Percentiles rank a stretch among this genome's conserved stretches.
Conservation (phyloP, 2,329 filamentous ascomycete species). For the Anisogramma anomala region DNA sequence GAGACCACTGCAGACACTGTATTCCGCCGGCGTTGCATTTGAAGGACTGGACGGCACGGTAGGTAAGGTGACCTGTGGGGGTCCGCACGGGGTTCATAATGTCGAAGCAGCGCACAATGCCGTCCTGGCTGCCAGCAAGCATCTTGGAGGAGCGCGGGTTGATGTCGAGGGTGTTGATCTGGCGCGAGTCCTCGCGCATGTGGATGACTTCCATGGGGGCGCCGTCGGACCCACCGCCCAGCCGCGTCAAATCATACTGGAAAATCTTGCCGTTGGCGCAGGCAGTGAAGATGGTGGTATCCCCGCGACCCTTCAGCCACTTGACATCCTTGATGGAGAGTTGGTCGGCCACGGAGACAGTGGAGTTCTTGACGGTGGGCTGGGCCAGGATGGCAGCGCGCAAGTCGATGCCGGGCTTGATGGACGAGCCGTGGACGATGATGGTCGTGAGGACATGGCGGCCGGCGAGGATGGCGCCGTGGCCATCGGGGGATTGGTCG, state of each 20-base stretch:
- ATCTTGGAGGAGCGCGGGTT: slow-evolving; percentile 47
- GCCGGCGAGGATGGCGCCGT: slow-evolving; percentile 45
- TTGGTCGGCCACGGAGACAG: slow-evolving; percentile 38
- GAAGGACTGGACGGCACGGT: slow-evolving; percentile 35
- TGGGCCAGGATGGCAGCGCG: slow-evolving; percentile 43
- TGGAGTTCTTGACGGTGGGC: slow-evolving; percentile 29
- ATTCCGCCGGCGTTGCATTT: slow-evolving; percentile 45
- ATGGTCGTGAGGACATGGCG: slow-evolving; percentile 51
- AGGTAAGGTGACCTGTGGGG: slow-evolving; percentile 38
- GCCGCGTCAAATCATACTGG: slow-evolving; percentile 46
- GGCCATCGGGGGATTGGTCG: slow-evolving; percentile 46
- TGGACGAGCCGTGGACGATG: slow-evolving; percentile 39
- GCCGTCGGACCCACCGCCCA: slow-evolving; percentile 30
- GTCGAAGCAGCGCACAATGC: slow-evolving; percentile 51
- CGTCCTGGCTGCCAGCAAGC: slow-evolving; percentile 53
- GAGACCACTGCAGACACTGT: slow-evolving; percentile 54
- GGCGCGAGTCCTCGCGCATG: slow-evolving; percentile 48
- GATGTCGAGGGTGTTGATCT: slow-evolving; percentile 52
- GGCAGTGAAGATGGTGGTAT: slow-evolving; percentile 48
- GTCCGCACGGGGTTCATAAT: slow-evolving; percentile 37
- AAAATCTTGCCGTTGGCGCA: slow-evolving; percentile 55
- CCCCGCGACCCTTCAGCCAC: slow-evolving; percentile 36
- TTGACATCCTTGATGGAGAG: slow-evolving; percentile 53
- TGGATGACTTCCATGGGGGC: slow-evolving; percentile 44
- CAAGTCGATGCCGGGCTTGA: slow-evolving; percentile 47